phyloP scores from a whole-genome alignment of 2,329 filamentous ascomycete genomes.

The Dothistroma septosporum region DNA sequence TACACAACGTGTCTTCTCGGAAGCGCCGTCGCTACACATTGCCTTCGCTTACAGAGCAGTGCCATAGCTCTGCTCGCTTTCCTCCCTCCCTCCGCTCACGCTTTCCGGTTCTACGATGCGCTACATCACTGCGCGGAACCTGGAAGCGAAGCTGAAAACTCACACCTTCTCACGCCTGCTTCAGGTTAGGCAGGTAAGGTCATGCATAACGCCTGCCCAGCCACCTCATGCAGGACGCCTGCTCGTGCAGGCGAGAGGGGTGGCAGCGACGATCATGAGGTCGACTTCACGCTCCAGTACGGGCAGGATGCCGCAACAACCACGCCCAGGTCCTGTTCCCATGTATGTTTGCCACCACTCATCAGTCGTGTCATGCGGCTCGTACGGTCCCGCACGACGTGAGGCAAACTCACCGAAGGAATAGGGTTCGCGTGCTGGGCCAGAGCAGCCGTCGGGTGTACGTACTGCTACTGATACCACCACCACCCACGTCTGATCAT shows the following conservation, averaged over 20 bases:
- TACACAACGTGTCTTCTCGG: background rate
- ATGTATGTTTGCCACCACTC: background rate
- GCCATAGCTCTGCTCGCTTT: background rate
- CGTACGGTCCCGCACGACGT: background rate
- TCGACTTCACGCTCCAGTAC: background rate
- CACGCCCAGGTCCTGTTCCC: background rate
- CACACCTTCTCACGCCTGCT: background rate
- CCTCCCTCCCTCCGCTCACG: background rate
- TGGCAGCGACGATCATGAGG: background rate
- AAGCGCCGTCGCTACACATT: background rate
- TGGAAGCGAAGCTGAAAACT: background rate
- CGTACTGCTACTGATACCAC: background rate
- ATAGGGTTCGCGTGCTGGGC: background rate
- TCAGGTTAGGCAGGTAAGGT: background rate
- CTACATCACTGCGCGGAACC: background rate
- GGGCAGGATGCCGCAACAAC: constrained; percentile 4
- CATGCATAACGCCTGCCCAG: constrained; percentile 2
- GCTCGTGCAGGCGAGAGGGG: constrained; percentile 1
- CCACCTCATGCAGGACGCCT: constrained; percentile 4
- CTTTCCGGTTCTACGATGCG: background rate
- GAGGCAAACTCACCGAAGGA: background rate
- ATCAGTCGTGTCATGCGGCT: constrained; percentile 1
- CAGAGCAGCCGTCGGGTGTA: background rate
- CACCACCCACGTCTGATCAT: background rate
- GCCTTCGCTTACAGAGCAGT: background rate